Base-by-base conservation (phyloP, 2,329 filamentous ascomycete species). In the Diplocarpon mali region DNA sequence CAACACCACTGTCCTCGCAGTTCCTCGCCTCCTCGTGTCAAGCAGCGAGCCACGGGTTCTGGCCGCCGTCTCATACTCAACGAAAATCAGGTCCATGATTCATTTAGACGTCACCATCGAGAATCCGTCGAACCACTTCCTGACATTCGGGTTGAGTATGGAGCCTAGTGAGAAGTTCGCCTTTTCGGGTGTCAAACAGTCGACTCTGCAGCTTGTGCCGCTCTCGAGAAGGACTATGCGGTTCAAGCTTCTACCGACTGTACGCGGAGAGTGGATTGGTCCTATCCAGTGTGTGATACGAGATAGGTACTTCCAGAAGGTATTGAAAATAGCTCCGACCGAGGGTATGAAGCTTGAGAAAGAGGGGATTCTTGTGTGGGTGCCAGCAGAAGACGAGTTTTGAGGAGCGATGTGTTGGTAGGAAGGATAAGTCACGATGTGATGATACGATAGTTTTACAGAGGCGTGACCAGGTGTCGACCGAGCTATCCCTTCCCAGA, bases 221-320 rank as follows among this genome's bases (percentile, higher is more conserved):
- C 69, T 95, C 50, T 89, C 85, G 47, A 70, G 89, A 48, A 73
- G 85, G 38, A 75, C 72, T 0, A 71, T 87, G n/a, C 72, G 75
- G 20, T 96, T 89, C 59, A 75, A 79, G 32, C 58, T 98, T 14
- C 63, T 94, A 47, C 80, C 89, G 7, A 71, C 82, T 32, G 66
- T 72, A 57, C 69, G 62, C 50, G 83, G 80, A 1, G 61, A 69
- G 27, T 94, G 84, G 78, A 75, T 90, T 46, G 72, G 69, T 40
- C 86, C 88, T 4, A 52, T 62, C 2, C 75, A 75, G 32, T 66
- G 95, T 50, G 77, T 83, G 50, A 86, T 95, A 32, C 74, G 85
- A 49, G 90, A 95, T 67, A 82, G 84, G 56, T 94, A 95, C 58
- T 96, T 95, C 64, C 88, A 94, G 62, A 95, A 95, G 70, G 80